Base-by-base conservation (phyloP, 768 basidiomycete species). In the Serendipita sp. region DNA sequence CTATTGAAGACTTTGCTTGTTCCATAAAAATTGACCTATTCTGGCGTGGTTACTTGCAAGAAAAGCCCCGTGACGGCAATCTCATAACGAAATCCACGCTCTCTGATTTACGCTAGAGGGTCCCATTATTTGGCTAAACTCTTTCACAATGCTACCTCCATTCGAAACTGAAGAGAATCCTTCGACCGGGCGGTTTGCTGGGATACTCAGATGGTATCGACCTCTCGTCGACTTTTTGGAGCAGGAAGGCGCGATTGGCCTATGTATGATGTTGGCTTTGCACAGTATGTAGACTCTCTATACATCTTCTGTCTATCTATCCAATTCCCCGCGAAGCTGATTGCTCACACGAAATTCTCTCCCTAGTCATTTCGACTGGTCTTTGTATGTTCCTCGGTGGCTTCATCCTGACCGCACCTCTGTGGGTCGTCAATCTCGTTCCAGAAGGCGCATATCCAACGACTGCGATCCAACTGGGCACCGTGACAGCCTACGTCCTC, bases 321-420 rank as follows among this genome's bases (percentile, higher is more conserved):
- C 28, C 2, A 60, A 60, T 32, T 3, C 3, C 3, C 28, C 7
- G 34, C 24, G 16, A 60, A 28, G 28, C 18, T 7, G 30, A 1
- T 24, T 24, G 53, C 53, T 54, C 11, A 60, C 11, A 60, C 34
- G 1, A 4, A n/a, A 11, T 1, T 32, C 8, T 60, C 28, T 11
- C 28, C n/a, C 1, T n/a, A 60, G 56, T 37, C 28, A 60, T 60
- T n/a, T 60, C 56, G 1, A 60, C 56, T 2, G 56, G 56, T n/a
- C 56, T 60, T 28, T 30, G 24, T 3, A 60, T 60, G 56, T 60
- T 60, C 28, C 56, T 60, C 56, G 56, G 56, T 35, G 56, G 56
- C 18, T 60, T 60, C 56, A 16, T 60, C 35, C 28, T 60, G 8
- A 60, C 56, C 18, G 56, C 56, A 37, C 56, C 56, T 2, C 37